Evolutionary conservation across 2,329 filamentous ascomycete genomes (phyloP).

Genomic region (Aspergillus tanneri): DNA sequence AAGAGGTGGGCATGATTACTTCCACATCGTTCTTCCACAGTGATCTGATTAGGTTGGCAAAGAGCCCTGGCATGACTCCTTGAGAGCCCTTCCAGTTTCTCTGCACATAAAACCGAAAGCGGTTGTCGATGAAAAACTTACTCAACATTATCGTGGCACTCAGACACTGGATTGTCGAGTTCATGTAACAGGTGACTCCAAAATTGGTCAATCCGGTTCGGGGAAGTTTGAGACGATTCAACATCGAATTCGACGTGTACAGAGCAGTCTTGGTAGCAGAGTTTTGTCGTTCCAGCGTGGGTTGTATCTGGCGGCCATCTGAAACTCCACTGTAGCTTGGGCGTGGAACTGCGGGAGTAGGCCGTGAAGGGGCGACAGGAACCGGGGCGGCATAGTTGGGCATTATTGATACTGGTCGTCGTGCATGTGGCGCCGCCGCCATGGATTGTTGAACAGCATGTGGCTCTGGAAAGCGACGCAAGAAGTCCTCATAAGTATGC

Average conservation of each 20-base stretch:
- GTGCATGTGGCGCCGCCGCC: constrained; percentile 45
- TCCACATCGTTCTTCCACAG: constrained; percentile 61
- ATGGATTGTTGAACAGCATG: constrained; percentile 60
- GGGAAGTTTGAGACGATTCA: constrained; percentile 54
- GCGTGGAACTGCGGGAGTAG: constrained; percentile 65
- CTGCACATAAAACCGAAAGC: constrained; percentile 59
- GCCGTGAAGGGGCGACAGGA: constrained; percentile 61
- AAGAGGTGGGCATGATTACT: constrained; percentile 59
- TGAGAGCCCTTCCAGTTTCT: constrained; percentile 66
- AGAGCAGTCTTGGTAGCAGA: constrained; percentile 47
- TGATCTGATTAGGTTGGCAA: constrained; percentile 60
- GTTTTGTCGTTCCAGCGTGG: constrained; percentile 44
- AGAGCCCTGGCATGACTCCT: constrained; percentile 62
- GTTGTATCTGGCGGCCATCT: constrained; percentile 55
- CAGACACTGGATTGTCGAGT: constrained; percentile 81
- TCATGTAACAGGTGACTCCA: constrained; percentile 85
- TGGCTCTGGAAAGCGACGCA: constrained; percentile 75
- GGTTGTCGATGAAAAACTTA: constrained; percentile 65
- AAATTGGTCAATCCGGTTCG: constrained; percentile 77
- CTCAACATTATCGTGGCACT: constrained; percentile 66
- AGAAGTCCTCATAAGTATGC: constrained; percentile 77
- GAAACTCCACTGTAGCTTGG: constrained; percentile 80
- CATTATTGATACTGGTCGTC: constrained; percentile 28
- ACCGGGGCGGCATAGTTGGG: constrained; percentile 46
- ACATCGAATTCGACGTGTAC: constrained; percentile 42